A percentile compares a stretch with the other conserved stretches of the same genome.
Conservation (phyloP, 495 filamentous ascomycete genomes). For the Halenospora varia region DNA sequence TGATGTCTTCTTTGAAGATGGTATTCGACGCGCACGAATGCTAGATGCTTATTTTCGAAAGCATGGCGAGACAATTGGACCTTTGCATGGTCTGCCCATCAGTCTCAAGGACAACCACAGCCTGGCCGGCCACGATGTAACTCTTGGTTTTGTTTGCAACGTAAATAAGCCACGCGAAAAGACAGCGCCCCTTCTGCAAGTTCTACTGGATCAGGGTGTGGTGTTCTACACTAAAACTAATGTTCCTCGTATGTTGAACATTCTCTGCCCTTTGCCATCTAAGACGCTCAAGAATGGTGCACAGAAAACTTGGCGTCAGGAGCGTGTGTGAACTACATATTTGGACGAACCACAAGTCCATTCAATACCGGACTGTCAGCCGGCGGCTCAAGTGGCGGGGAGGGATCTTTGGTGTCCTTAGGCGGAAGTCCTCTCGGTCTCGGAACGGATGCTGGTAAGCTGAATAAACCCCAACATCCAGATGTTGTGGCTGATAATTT, state of each 20-base stretch:
- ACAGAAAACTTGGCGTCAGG: not conserved
- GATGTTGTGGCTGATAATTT: too few relatives aligned
- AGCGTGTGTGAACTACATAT: constrained; percentile 17
- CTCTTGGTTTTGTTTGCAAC: constrained; percentile 46
- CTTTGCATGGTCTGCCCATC: constrained; percentile 62
- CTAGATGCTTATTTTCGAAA: constrained; percentile 48
- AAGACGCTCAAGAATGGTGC: not conserved
- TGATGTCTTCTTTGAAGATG: constrained; percentile 58
- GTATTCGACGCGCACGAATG: constrained; percentile 46
- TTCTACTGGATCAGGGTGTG: constrained; percentile 48
- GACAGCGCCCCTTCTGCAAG: constrained; percentile 34
- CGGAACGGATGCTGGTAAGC: constrained; percentile 68
- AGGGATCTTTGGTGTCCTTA: constrained; percentile 42
- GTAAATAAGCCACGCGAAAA: constrained; percentile 42
- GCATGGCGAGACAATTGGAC: constrained; percentile 47
- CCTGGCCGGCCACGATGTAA: constrained; percentile 46
- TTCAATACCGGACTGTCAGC: constrained; percentile 28
- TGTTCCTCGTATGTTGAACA: constrained; percentile 40
- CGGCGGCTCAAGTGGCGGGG: constrained; percentile 56
- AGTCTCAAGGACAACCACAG: constrained; percentile 62
- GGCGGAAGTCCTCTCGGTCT: constrained; percentile 36
- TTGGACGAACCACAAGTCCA: constrained; percentile 28
- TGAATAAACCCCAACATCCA: too few relatives aligned
- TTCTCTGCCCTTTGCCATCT: not conserved
- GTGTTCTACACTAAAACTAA: constrained; percentile 63